Conservation (phyloP, 2,329 filamentous ascomycete species). For the Cytospora mali region DNA sequence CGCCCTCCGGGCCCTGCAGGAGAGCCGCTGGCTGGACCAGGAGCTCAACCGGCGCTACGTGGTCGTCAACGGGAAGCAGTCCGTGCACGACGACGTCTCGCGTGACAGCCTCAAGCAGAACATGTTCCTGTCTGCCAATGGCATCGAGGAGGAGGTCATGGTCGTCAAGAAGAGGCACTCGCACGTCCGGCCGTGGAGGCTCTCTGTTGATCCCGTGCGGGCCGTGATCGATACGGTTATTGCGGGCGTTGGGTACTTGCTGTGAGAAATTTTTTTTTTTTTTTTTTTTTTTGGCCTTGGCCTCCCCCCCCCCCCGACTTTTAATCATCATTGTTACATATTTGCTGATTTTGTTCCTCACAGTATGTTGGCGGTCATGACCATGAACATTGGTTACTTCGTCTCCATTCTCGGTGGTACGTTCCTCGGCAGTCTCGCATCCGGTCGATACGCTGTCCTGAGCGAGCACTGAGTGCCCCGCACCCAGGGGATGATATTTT, state of each 20-base stretch:
- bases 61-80: conserved; percentile 65
- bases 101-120: conserved; percentile 64
- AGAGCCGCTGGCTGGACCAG: conserved; percentile 66
- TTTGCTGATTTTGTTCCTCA: not conserved
- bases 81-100: conserved; percentile 61
- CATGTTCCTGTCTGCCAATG: conserved; percentile 72
- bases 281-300: too few relatives aligned
- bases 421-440: conserved; percentile 82
- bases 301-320: not conserved
- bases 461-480: conserved; percentile 50
- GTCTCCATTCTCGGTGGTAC: conserved; percentile 72
- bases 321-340: not conserved
- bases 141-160: conserved; percentile 77
- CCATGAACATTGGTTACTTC: conserved; percentile 80
- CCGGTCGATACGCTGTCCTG: conserved; percentile 67
- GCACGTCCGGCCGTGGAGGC: conserved; percentile 71
- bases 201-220: conserved; percentile 76
- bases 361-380: conserved; percentile 92
- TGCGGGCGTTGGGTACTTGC: conserved; percentile 78
- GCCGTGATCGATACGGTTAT: conserved; percentile 71
- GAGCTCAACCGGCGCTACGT: conserved; percentile 79
- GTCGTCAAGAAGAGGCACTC: conserved; percentile 64
- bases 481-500: conserved; percentile 13
- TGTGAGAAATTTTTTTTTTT: conserved; percentile 65
- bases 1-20: conserved; percentile 68